Base-by-base conservation (phyloP, 2,329 filamentous ascomycete species). In the Verticillium nubilum region DNA sequence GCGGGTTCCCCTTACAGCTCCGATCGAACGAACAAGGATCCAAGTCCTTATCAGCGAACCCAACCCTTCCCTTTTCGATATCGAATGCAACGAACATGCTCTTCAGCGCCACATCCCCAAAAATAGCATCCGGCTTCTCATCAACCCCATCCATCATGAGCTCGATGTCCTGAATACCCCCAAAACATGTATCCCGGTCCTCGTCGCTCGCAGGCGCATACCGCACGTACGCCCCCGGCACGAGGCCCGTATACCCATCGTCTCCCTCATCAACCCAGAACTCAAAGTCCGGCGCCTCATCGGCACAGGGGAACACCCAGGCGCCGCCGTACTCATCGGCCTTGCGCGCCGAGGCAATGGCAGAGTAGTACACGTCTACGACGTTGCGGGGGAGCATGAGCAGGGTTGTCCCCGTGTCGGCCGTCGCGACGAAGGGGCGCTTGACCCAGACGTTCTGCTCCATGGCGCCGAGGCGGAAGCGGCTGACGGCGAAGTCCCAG, bases 51-150 rank as follows among this genome's bases (percentile, higher is more conserved):
- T 69, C 53, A 35, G 78, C 79, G 60, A 78, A 76, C 19, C 79
- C 79, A 28, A 85, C 68, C 54, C 29, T 33, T 19, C 31, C 33
- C 23, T 42, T 10, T 10, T 35, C 31, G 23, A 35, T 23, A n/a
- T 92, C 88, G 71, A 91, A 92, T 54, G 91, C 85, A 29, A 88
- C 86, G 69, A 89, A 92, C 63, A 90, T 79, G 59, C 84, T 84
- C 83, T 95, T 95, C 65, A 95, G 80, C 76, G 92, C 91, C 59
- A 90, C 80, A 62, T 93, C 90, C 10, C 91, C 91, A 59, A 93
- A 83, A 68, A 96, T 91, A 59, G 81, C 85, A 63, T 87, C 80
- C 1, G 70, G 68, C 42, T 50, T 50, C 7, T 50, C 42, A 10
- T 50, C 42, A 19, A 50, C 42, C 17, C 42, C 42, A n/a, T 50